phyloP scores from a whole-genome alignment of 2,329 filamentous ascomycete species.

The Aspergillus jensenii region DNA sequence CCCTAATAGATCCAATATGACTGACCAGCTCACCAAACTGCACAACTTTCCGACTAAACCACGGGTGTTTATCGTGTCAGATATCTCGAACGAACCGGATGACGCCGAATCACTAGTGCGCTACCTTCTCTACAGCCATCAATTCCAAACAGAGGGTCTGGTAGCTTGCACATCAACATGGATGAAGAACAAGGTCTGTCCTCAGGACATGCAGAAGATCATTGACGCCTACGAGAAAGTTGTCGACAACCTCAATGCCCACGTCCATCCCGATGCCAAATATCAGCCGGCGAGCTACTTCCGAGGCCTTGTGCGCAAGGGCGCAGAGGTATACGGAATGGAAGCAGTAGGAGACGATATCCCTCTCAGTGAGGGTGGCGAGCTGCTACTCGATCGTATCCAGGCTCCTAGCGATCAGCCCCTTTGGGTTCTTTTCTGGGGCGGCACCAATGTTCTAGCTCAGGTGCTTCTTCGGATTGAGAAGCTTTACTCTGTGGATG shows the following conservation, averaged over 20 bases:
- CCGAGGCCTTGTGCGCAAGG: slow-evolving; percentile 26
- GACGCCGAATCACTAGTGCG: slow-evolving; percentile 8
- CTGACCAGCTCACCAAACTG: neutral
- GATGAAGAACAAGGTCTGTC: slow-evolving; percentile 43
- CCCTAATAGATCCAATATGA: neutral
- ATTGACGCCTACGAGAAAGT: slow-evolving; percentile 46
- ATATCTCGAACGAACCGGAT: slow-evolving; percentile 9
- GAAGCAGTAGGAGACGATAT: slow-evolving; percentile 32
- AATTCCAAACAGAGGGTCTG: slow-evolving; percentile 49
- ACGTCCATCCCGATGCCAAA: slow-evolving; percentile 45
- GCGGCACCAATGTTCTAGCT: slow-evolving; percentile 54
- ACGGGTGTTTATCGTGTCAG: slow-evolving; percentile 5
- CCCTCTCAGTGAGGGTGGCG: slow-evolving; percentile 43
- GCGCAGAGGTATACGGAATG: slow-evolving; percentile 32
- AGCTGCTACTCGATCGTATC: slow-evolving; percentile 47
- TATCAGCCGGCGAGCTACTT: slow-evolving; percentile 43
- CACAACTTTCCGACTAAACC: slow-evolving; percentile 2
- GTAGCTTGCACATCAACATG: slow-evolving; percentile 50
- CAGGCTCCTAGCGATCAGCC: slow-evolving; percentile 36
- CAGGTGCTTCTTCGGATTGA: slow-evolving; percentile 45
- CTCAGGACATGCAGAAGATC: slow-evolving; percentile 47
- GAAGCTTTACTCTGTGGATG: slow-evolving; percentile 17
- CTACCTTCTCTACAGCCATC: slow-evolving; percentile 45
- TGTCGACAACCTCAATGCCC: slow-evolving; percentile 50
- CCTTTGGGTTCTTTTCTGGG: slow-evolving; percentile 56